A percentile compares a stretch with the other conserved stretches of the same genome.
Conservation (phyloP, 768 basidiomycete genomes). For the Panaeolus cyanescens region DNA sequence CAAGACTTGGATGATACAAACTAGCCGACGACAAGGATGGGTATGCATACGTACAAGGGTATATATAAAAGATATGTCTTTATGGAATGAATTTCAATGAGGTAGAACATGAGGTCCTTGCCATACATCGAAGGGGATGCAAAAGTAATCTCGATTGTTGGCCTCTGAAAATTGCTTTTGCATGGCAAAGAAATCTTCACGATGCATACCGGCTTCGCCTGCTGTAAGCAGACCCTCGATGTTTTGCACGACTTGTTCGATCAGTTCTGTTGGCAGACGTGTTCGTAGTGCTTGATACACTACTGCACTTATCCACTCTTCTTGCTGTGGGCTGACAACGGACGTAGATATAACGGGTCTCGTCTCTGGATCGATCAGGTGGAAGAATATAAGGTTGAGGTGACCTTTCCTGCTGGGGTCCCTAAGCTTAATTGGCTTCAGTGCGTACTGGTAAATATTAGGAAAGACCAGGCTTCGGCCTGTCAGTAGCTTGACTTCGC, state of each 20-base stretch:
- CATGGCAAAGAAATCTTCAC: slow-evolving; percentile 31
- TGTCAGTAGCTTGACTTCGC: slow-evolving; percentile 33
- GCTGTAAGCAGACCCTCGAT: slow-evolving; percentile 40
- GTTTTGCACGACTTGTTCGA: slow-evolving; percentile 39
- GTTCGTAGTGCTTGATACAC: slow-evolving; percentile 33
- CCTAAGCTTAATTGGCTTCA: slow-evolving; percentile 38
- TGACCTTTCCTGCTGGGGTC: slow-evolving; percentile 44
- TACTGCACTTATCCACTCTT: slow-evolving; percentile 41
- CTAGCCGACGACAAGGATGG: neutral
- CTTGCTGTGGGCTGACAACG: slow-evolving; percentile 51
- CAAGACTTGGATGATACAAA: slow-evolving; percentile 1
- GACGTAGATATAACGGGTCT: slow-evolving; percentile 42
- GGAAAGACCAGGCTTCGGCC: slow-evolving; percentile 51
- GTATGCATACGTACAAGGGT: neutral
- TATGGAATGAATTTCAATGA: slow-evolving; percentile 1
- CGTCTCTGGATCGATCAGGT: slow-evolving; percentile 51
- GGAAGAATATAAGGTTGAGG: slow-evolving; percentile 43
- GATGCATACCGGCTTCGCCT: slow-evolving; percentile 36
- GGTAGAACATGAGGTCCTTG: slow-evolving; percentile 28
- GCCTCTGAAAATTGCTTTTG: slow-evolving; percentile 36
- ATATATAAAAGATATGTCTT: neutral
- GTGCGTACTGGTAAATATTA: slow-evolving; percentile 55
- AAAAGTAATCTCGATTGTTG: slow-evolving; percentile 50
- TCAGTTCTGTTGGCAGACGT: slow-evolving; percentile 45
- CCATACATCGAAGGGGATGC: slow-evolving; percentile 53